Evolutionary conservation across 1,284 basidiomycete genomes (phyloP).

Genomic region (Boletus putidus): DNA sequence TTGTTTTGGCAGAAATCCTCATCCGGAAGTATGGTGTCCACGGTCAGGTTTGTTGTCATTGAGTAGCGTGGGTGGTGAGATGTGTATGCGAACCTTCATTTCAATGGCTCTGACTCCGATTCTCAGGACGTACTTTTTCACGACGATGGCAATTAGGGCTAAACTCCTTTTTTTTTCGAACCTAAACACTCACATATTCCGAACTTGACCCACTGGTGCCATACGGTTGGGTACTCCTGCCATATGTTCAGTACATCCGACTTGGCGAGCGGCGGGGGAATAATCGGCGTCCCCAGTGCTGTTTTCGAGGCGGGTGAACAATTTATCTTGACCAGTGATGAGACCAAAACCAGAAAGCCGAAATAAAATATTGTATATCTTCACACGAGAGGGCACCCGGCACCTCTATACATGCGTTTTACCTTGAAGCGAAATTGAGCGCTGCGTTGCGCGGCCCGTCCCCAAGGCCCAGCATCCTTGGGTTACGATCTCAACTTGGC

Average conservation of each 20-base stretch:
- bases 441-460: background rate
- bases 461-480: background rate
- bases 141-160: background rate
- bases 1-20: background rate
- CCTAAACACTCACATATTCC: no score
- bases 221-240: background rate
- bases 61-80: background rate
- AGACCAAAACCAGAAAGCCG: background rate
- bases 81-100: background rate
- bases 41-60: background rate
- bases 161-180: no score
- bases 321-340: background rate
- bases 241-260: background rate
- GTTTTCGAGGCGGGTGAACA: background rate
- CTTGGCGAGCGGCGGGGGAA: no score
- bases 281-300: no score
- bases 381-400: slow-evolving; percentile 2
- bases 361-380: background rate
- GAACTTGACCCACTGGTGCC: no score
- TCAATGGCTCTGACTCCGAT: background rate
- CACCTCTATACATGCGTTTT: background rate
- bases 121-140: background rate
- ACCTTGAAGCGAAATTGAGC: background rate
- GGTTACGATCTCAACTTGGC: background rate
- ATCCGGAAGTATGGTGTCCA: background rate